Evolutionary conservation across 2,329 filamentous ascomycete species (phyloP), one percentile per base, ranked within the genome.

Genomic region (Lachnellula cervina): DNA sequence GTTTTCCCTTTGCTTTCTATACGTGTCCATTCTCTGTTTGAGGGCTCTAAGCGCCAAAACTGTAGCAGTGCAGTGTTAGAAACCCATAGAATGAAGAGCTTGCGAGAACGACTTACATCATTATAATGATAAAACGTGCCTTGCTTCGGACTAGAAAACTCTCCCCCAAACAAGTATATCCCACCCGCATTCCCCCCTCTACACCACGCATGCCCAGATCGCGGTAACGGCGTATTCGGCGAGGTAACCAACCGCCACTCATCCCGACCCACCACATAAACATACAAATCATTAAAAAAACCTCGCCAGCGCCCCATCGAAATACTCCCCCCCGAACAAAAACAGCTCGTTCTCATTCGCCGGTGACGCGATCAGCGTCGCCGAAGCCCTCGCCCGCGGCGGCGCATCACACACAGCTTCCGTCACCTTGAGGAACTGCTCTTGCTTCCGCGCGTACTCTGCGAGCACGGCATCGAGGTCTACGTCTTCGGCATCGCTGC

Each of bases 121-220:
- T 96, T 96, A 76, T 99, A 99, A 73, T 99, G 94, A 72, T 99
- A 97, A 68, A 99, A 99, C 0, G 93, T 97, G 4, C 94, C 94
- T 73, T 97, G 94, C 70, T 97, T 97, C 2, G 94, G 94, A 28
- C 88, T 93, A 56, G 89, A 95, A 72, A 99, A 99, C 73, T 99
- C 94, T 59, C 93, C 94, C 61, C 94, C 94, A 68, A 97, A 97
- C 16, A 99, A 76, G 71, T 96, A 99, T 51, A 97, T 82, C 35
- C 87, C 88, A 16, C 87, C 82, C 58, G 77, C 78, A 72, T 97
- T 96, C 48, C 88, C 89, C 55, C 89, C 91, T 56, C 91, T 83
- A 66, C 90, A 95, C 90, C 92, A 97, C 16, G 94, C 93, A 79
- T 97, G 94, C 2, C 94, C 94, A 58, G 88, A 93, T 58, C 94